Conservation (phyloP, 768 basidiomycete genomes). For the Lactarius pseudohatsudake region DNA sequence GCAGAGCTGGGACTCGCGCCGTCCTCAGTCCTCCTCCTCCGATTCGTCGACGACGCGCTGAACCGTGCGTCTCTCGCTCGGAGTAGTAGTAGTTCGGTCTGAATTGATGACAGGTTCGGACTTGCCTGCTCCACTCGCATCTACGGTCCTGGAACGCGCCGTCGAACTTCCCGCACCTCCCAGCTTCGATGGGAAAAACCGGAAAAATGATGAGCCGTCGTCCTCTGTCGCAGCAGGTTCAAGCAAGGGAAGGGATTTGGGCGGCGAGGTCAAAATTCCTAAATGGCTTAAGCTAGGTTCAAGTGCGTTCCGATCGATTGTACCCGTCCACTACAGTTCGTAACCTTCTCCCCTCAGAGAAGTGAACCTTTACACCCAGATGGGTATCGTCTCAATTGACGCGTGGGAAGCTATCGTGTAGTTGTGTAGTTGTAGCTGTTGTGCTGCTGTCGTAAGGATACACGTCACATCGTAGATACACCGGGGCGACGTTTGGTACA, state of each 20-base stretch:
- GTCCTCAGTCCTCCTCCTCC: slow-evolving; percentile 71
- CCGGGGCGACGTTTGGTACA: slow-evolving; percentile 9
- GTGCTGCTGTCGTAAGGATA: slow-evolving; percentile 7
- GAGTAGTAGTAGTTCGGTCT: not conserved
- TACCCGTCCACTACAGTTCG: not conserved
- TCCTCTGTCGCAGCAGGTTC: slow-evolving; percentile 5
- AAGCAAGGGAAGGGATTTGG: slow-evolving; percentile 14
- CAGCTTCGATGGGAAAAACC: slow-evolving; percentile 34
- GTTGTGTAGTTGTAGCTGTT: slow-evolving; percentile 4
- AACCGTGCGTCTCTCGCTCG: slow-evolving; percentile 51
- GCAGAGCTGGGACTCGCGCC: slow-evolving; percentile 75
- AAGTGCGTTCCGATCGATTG: slow-evolving; percentile 14
- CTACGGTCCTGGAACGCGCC: slow-evolving; percentile 55
- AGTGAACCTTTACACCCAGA: slow-evolving; percentile 20
- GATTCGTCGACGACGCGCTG: slow-evolving; percentile 69
- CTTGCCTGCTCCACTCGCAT: slow-evolving; percentile 62
- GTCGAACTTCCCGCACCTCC: slow-evolving; percentile 67
- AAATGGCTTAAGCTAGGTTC: slow-evolving; percentile 74
- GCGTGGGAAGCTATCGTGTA: not conserved
- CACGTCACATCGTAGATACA: slow-evolving; percentile 18
- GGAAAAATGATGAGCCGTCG: slow-evolving; percentile 22
- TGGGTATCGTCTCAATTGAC: slow-evolving; percentile 10
- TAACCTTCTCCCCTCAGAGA: slow-evolving; percentile 20
- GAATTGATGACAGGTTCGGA: slow-evolving; percentile 44
- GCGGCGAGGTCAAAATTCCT: slow-evolving; percentile 59